Evolutionary conservation across 116 monocot species (phyloP).

Genomic region (Dioscorea cayenensis): DNA sequence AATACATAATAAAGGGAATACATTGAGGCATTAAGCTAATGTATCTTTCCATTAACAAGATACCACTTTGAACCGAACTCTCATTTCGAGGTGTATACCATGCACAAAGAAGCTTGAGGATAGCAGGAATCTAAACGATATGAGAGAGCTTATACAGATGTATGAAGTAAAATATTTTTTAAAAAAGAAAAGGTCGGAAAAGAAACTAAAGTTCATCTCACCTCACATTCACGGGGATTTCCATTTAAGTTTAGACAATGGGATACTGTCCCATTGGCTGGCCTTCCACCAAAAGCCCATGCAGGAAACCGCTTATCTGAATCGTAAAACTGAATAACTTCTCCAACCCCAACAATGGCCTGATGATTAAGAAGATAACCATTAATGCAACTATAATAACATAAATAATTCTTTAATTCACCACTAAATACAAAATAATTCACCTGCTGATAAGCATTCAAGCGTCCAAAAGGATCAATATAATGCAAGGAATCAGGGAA

Average conservation of each 20-base stretch:
- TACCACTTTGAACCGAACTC: too few relatives aligned
- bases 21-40: too few relatives aligned
- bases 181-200: too few relatives aligned
- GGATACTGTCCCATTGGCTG: constrained; percentile 30
- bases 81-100: too few relatives aligned
- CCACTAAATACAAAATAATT: background rate
- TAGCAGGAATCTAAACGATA: too few relatives aligned
- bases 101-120: too few relatives aligned
- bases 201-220: constrained; percentile 6
- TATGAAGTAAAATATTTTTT: too few relatives aligned
- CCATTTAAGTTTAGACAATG: constrained; percentile 82
- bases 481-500: constrained; percentile 58
- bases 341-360: constrained; percentile 66
- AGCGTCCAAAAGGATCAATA: constrained; percentile 55
- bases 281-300: constrained; percentile 78
- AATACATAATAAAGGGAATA: too few relatives aligned
- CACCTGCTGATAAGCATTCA: constrained; percentile 70
- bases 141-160: too few relatives aligned
- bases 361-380: constrained; percentile 7
- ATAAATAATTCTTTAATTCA: background rate
- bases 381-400: background rate
- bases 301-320: constrained; percentile 56
- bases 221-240: constrained; percentile 35
- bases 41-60: too few relatives aligned
- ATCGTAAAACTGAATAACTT: constrained; percentile 74